Percentiles rank a stretch among this genome's conserved stretches.
Evolutionary conservation across 495 filamentous ascomycete genomes (phyloP).

Genomic region (Ramalina intermedia): DNA sequence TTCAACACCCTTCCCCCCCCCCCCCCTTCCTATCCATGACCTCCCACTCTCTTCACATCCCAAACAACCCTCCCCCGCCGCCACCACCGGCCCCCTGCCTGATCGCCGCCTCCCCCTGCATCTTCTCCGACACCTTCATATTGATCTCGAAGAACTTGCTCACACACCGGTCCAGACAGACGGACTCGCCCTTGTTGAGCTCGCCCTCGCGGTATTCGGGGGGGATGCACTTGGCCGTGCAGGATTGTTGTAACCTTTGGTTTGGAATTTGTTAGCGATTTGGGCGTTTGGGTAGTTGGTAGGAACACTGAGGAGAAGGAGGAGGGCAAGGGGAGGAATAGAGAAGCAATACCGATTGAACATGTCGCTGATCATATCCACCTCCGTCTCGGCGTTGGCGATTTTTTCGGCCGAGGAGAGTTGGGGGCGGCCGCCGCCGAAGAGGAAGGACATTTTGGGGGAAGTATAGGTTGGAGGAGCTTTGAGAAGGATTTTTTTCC

Average conservation of each 20-base stretch:
- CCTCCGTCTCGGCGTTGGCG: constrained; percentile 79
- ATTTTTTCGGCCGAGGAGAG: constrained; percentile 93
- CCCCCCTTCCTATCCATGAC: no score
- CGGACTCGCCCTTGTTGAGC: constrained; percentile 94
- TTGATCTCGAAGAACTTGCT: constrained; percentile 98
- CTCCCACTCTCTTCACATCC: constrained; percentile 29
- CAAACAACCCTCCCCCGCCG: constrained; percentile 29
- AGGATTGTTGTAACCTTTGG: constrained; percentile 69
- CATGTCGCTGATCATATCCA: constrained; percentile 89
- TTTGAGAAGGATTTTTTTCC: no score
- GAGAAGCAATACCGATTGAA: constrained; percentile 59
- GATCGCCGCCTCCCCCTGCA: constrained; percentile 49
- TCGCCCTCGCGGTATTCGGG: constrained; percentile 84
- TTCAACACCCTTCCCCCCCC: no score
- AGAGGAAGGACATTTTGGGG: constrained; percentile 83
- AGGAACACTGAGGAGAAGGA: no score
- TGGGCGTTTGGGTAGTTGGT: no score
- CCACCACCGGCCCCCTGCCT: constrained; percentile 30
- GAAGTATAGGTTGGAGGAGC: background rate
- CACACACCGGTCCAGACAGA: constrained; percentile 92
- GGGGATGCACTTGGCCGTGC: constrained; percentile 84
- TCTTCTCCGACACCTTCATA: constrained; percentile 78
- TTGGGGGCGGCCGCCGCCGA: constrained; percentile 68
- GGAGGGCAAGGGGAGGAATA: background rate
- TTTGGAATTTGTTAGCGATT: background rate